Percentiles rank a stretch among this genome's conserved stretches.
phyloP scores from a whole-genome alignment of 2,329 filamentous ascomycete species.

The Penicillium verrucosum region DNA sequence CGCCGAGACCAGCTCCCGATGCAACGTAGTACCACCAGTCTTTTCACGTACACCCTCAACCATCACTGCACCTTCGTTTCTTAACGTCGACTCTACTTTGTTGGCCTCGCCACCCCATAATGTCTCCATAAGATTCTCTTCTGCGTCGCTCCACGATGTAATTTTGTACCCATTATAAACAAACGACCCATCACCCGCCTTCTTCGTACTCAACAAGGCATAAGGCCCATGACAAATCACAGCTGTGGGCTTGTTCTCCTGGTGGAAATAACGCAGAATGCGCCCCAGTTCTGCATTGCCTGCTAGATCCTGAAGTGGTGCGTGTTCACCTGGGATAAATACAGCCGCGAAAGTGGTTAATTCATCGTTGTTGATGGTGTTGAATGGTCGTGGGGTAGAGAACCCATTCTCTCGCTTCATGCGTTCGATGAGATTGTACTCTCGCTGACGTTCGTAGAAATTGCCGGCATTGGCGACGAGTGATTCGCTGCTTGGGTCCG shows the following conservation, averaged over 20 bases:
- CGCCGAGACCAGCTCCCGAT: slow-evolving; percentile 40
- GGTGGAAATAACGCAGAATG: slow-evolving; percentile 43
- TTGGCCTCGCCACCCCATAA: slow-evolving; percentile 42
- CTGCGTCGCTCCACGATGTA: slow-evolving; percentile 46
- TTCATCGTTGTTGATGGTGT: slow-evolving; percentile 41
- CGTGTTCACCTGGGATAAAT: slow-evolving; percentile 48
- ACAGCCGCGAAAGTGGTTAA: slow-evolving; percentile 40
- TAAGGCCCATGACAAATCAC: slow-evolving; percentile 49
- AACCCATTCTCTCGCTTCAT: slow-evolving; percentile 49
- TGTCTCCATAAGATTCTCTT: slow-evolving; percentile 49
- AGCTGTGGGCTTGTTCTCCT: slow-evolving; percentile 43
- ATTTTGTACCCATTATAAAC: slow-evolving; percentile 48
- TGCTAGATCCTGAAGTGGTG: slow-evolving; percentile 44
- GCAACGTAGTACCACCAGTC: slow-evolving; percentile 42
- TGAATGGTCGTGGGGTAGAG: slow-evolving; percentile 37
- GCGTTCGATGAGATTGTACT: slow-evolving; percentile 42
- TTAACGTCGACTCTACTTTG: slow-evolving; percentile 42
- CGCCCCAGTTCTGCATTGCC: slow-evolving; percentile 43
- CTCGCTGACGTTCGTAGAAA: slow-evolving; percentile 43
- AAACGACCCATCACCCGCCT: slow-evolving; percentile 36
- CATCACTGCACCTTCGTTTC: slow-evolving; percentile 44
- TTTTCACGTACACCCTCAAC: slow-evolving; percentile 42
- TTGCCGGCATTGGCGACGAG: slow-evolving; percentile 47
- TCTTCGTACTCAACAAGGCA: slow-evolving; percentile 45
- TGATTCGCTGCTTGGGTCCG: slow-evolving; percentile 44